Base-by-base conservation (phyloP, 352 stramenopile species). In the Phytophthora pinifolia region DNA sequence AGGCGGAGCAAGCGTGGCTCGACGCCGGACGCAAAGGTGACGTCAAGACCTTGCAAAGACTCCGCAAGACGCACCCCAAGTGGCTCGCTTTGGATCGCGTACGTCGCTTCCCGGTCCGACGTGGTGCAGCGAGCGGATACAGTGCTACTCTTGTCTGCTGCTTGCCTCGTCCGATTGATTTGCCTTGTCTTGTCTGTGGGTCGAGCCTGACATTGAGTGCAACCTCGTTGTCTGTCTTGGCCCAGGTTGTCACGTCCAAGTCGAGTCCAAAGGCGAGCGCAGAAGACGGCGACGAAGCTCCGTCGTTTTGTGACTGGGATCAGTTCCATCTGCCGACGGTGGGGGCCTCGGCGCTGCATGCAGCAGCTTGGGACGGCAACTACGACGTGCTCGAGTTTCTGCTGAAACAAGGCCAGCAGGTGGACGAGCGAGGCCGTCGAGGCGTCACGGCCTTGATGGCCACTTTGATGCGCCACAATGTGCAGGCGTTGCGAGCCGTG, bases 251-350 rank as follows among this genome's bases (percentile, higher is more conserved):
- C 14, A 39, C 48, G 48, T 41, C 34, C 52, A 51, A 62, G 41
- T 54, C 9, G 27, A 54, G 54, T 41, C 43, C 46, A 29, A 60
- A 62, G 36, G 20, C 20, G 20, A 25, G 41, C 18, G 43, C 32
- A n/a, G 41, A 62, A 4, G 62, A 55, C 25, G 43, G 41, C 10
- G 62, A 66, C 27, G 41, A 63, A 54, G 53, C 48, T 3, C 44
- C 54, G 53, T 68, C 51, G 9, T 71, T 68, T 45, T 74, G 66
- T 30, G 66, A 74, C 45, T 71, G 66, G 62, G 66, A 74, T 1
- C 49, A 59, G 38, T 71, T 71, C 50, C 53, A 74, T 33, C 53
- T 74, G 9, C 9, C 65, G 29, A 74, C 65, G 32, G 52, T 74
- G 50, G 66, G 61, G 22, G 61, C 57, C 3, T 74, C 66, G n/a